Conservation (phyloP, 306 rosid genomes). For the Dalbergia oliveri region DNA sequence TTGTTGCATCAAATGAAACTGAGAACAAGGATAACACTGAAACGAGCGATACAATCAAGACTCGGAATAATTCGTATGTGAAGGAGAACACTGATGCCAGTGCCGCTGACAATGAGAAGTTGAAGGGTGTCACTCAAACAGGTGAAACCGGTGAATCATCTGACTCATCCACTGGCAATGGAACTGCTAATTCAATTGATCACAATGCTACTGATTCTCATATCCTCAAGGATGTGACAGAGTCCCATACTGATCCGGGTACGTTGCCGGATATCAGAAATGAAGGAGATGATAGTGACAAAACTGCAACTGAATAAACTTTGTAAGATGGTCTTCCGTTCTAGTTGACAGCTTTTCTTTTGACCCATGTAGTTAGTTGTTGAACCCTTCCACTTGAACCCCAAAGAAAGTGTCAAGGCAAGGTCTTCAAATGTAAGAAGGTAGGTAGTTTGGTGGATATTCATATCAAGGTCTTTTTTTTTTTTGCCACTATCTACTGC, state of each 20-base stretch:
- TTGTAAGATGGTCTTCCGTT: conserved; percentile 6
- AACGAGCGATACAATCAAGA: conserved; percentile 34
- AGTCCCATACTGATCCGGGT: conserved; percentile 59
- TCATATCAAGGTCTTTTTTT: conserved; percentile 37
- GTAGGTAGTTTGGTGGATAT: conserved; percentile 52
- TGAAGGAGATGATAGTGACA: conserved; percentile 56
- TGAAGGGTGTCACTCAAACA: conserved; percentile 41
- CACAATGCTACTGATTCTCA: conserved; percentile 67
- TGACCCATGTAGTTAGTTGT: conserved; percentile 30
- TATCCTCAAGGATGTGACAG: conserved; percentile 53
- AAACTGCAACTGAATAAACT: conserved; percentile 62
- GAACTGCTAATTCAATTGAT: conserved; percentile 48
- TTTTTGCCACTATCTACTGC: conserved; percentile 32
- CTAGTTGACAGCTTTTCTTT: conserved; percentile 41
- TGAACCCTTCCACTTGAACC: conserved; percentile 36
- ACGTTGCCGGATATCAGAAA: conserved; percentile 65
- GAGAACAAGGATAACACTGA: conserved; percentile 46
- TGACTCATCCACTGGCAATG: conserved; percentile 45
- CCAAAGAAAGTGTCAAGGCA: conserved; percentile 28
- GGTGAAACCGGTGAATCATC: conserved; percentile 44
- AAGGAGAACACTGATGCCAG: conserved; percentile 52
- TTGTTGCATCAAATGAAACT: conserved; percentile 49
- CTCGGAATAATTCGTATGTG: conserved; percentile 32
- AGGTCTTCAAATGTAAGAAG: conserved; percentile 44
- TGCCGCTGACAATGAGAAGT: conserved; percentile 52